These are phyloP conservation scores for Scytalidium sp. DNA, from an alignment of 2,329 filamentous ascomycete genomes.

Conservation along the genomic window DNA sequence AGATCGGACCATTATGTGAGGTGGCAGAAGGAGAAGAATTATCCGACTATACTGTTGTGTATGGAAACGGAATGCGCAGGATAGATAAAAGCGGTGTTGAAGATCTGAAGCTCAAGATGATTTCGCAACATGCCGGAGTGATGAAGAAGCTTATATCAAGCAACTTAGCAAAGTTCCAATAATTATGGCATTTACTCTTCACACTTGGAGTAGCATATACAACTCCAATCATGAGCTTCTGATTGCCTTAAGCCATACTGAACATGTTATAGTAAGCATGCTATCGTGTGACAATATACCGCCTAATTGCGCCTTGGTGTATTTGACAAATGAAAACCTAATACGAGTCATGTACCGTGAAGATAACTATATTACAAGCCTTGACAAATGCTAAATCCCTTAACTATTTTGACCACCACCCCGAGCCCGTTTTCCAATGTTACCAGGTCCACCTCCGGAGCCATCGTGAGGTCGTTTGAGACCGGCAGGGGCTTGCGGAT, in stretches of 20 bases:
- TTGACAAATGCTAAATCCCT: constrained; percentile 7
- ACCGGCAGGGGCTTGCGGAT: constrained; percentile 21
- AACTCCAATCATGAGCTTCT: too few species aligned
- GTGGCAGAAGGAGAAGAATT: constrained; percentile 56
- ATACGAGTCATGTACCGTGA: neutral
- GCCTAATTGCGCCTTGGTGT: neutral
- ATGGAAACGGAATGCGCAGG: constrained; percentile 58
- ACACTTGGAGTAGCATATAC: too few species aligned
- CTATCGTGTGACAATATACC: too few species aligned
- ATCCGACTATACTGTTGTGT: constrained; percentile 67
- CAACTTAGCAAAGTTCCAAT: constrained; percentile 38
- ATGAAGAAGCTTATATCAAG: constrained; percentile 64
- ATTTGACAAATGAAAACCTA: neutral
- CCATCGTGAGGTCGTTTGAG: constrained; percentile 27
- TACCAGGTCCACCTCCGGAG: constrained; percentile 27
- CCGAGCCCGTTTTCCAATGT: constrained; percentile 43
- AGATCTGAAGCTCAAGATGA: constrained; percentile 59
- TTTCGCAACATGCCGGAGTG: constrained; percentile 67
- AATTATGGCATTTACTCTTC: too few species aligned
- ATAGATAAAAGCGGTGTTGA: constrained; percentile 58
- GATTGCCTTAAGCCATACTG: too few species aligned
- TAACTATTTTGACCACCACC: constrained; percentile 29
- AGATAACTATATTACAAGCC: constrained; percentile 23
- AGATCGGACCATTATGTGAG: constrained; percentile 62
- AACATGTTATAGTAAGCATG: too few species aligned